These are phyloP conservation scores for Pythium angustatum DNA, from an alignment of 352 stramenopile genomes.

Conservation along the genomic window DNA sequence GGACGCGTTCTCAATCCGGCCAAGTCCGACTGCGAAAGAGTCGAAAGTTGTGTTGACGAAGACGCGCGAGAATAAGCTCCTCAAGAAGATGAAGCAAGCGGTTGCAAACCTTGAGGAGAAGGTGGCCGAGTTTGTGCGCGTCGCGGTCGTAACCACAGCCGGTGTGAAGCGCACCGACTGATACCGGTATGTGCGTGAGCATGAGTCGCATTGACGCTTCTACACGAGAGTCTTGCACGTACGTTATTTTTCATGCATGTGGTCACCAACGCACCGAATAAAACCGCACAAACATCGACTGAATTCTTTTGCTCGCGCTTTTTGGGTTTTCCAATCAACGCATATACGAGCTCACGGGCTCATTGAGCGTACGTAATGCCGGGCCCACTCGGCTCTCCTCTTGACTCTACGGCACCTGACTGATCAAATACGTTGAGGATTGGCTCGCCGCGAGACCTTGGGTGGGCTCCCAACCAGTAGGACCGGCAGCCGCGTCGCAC, in stretches of 20 bases:
- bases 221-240: too few relatives aligned
- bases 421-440: too few relatives aligned
- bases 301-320: too few relatives aligned
- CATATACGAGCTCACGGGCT: too few relatives aligned
- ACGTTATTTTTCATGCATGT: too few relatives aligned
- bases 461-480: background rate
- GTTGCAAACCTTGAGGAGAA: background rate
- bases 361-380: too few relatives aligned
- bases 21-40: background rate
- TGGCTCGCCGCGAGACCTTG: background rate
- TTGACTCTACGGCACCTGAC: too few relatives aligned
- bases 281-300: too few relatives aligned
- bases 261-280: too few relatives aligned
- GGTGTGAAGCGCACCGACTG: background rate
- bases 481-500: background rate
- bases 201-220: background rate
- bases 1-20: background rate
- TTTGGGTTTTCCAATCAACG: too few relatives aligned
- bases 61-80: background rate
- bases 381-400: too few relatives aligned
- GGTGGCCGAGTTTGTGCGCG: background rate
- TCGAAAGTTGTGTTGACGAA: constrained; percentile 1
- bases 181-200: background rate
- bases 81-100: background rate
- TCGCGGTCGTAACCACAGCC: background rate